A percentile compares a stretch with the other conserved stretches of the same genome.
Evolutionary conservation across 768 basidiomycete genomes (phyloP).

Genomic region (Chalciporus piperatus): DNA sequence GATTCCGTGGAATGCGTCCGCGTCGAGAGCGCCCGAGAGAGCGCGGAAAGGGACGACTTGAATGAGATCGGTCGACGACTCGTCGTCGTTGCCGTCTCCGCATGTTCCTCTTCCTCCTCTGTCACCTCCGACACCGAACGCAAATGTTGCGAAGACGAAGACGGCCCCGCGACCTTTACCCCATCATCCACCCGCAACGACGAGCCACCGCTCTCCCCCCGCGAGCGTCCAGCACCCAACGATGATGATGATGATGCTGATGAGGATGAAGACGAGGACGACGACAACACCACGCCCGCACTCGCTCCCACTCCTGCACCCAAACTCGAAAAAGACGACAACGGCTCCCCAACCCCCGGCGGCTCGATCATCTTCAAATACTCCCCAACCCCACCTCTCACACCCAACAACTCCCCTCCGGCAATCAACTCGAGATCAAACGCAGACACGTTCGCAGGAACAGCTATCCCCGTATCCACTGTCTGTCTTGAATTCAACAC

Average conservation of each 20-base stretch:
- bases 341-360: slow-evolving; percentile 4
- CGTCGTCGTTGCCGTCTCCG: slow-evolving; percentile 19
- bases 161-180: slow-evolving; percentile 9
- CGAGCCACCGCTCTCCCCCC: too few relatives aligned
- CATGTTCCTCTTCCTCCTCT: slow-evolving; percentile 28
- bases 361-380: slow-evolving; percentile 59
- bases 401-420: slow-evolving; percentile 58
- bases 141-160: slow-evolving; percentile 19
- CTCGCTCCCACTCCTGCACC: background rate
- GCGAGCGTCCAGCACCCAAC: too few relatives aligned
- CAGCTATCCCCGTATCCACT: slow-evolving; percentile 34
- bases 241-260: too few relatives aligned
- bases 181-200: background rate
- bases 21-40: slow-evolving; percentile 22
- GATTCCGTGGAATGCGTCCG: slow-evolving; percentile 34
- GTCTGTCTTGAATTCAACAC: slow-evolving; percentile 55
- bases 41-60: slow-evolving; percentile 21
- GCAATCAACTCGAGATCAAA: slow-evolving; percentile 67
- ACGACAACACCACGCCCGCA: too few relatives aligned
- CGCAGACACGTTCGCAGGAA: slow-evolving; percentile 54
- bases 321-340: background rate
- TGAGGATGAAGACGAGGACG: background rate
- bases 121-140: slow-evolving; percentile 32
- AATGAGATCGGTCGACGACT: slow-evolving; percentile 14
- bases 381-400: slow-evolving; percentile 62